Conservation (phyloP, 129 eudicot genomes). For the Cynara cardunculus region DNA sequence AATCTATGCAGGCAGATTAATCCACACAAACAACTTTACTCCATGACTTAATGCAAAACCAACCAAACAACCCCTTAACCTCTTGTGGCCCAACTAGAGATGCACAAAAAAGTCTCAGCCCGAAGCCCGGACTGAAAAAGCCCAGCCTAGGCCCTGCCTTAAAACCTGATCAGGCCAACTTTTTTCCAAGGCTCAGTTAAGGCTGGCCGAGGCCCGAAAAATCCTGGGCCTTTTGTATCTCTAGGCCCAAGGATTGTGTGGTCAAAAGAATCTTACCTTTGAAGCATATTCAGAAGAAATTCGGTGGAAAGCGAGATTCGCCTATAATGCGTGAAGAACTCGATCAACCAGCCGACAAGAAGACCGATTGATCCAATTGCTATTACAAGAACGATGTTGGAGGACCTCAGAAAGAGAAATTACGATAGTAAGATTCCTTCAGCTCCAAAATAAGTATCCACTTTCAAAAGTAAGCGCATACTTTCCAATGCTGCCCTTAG, state of each 20-base stretch:
- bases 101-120: background rate
- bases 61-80: background rate
- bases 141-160: background rate
- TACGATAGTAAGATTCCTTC: background rate
- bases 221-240: background rate
- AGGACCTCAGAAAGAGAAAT: constrained; percentile 45
- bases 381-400: constrained; percentile 58
- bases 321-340: constrained; percentile 43
- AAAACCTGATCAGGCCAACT: background rate
- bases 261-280: constrained; percentile 35
- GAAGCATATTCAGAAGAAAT: constrained; percentile 31
- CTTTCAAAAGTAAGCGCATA: background rate
- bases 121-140: too few relatives aligned
- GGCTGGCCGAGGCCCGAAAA: background rate
- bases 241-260: background rate
- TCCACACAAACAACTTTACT: too few relatives aligned
- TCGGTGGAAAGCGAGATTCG: constrained; percentile 37
- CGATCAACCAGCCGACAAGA: constrained; percentile 72
- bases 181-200: too few relatives aligned
- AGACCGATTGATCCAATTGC: constrained; percentile 62
- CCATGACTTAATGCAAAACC: background rate
- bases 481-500: background rate
- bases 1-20: too few relatives aligned
- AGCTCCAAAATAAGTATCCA: background rate
- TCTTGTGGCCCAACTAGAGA: background rate